These are phyloP conservation scores for Gonium pectorale DNA, from an alignment of 139 green algal genomes.

Conservation along the genomic window DNA sequence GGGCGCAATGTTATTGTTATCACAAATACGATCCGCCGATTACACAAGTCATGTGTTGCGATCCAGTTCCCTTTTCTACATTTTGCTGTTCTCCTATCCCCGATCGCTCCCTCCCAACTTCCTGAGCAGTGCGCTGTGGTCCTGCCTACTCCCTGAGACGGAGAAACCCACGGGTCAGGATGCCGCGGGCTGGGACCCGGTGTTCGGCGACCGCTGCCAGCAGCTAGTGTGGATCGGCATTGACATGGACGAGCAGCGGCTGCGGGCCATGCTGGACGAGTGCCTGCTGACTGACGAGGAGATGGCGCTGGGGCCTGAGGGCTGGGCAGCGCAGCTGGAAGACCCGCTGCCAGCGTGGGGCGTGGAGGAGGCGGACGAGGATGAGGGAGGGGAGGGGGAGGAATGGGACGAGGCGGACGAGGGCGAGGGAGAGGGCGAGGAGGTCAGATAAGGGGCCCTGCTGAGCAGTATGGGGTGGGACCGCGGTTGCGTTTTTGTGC, in stretches of 20 bases:
- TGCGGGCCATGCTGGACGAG: slow-evolving; percentile 71
- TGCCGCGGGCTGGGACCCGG: slow-evolving; percentile 46
- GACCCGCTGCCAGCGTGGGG: slow-evolving; percentile 61
- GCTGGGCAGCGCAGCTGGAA: slow-evolving; percentile 51
- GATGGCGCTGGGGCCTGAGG: slow-evolving; percentile 65
- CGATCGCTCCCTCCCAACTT: neutral
- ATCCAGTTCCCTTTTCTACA: too few species aligned
- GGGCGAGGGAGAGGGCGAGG: slow-evolving; percentile 4
- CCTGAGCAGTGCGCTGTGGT: slow-evolving; percentile 49
- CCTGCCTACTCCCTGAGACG: slow-evolving; percentile 37
- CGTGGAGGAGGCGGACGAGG: slow-evolving; percentile 10
- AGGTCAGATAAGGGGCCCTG: neutral
- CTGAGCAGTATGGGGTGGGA: too few species aligned
- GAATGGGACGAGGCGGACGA: slow-evolving; percentile 24
- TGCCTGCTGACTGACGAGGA: slow-evolving; percentile 76
- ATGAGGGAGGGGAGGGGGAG: slow-evolving; percentile 33
- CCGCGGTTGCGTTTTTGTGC: too few species aligned
- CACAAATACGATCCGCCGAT: too few species aligned
- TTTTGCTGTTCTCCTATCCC: too few species aligned
- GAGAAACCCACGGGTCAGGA: slow-evolving; percentile 29
- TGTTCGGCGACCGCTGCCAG: slow-evolving; percentile 74
- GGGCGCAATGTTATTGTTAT: too few species aligned
- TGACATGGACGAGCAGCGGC: slow-evolving; percentile 65
- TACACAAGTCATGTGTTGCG: too few species aligned
- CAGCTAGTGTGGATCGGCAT: slow-evolving; percentile 89